Conservation (phyloP, 176 grass and related monocot genomes). For the Neostapfia colusana region DNA sequence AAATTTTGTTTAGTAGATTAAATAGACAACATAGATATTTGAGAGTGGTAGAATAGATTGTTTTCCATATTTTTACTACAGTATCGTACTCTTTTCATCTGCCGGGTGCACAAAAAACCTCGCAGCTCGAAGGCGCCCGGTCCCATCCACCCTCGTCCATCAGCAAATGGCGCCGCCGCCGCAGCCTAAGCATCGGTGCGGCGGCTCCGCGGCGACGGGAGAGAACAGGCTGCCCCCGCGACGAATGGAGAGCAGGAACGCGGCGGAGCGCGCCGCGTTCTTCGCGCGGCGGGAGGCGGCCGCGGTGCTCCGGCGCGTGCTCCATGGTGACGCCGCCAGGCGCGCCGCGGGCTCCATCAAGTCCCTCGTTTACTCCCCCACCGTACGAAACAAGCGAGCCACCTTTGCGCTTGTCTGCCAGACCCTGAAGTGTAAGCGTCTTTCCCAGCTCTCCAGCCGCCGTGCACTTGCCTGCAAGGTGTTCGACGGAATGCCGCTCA, state of each 20-base stretch:
- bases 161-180: slow-evolving; percentile 49
- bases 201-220: slow-evolving; percentile 17
- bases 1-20: no score
- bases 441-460: neutral
- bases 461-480: slow-evolving; percentile 6
- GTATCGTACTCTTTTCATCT: no score
- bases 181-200: slow-evolving; percentile 28
- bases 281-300: slow-evolving; percentile 95
- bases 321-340: slow-evolving; percentile 65
- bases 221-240: slow-evolving; percentile 18
- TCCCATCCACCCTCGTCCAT: neutral
- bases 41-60: no score
- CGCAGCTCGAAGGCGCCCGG: neutral
- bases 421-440: slow-evolving; percentile 78
- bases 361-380: slow-evolving; percentile 77
- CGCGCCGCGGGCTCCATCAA: slow-evolving; percentile 74
- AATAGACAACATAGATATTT: no score
- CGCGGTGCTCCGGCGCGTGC: slow-evolving; percentile 76
- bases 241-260: slow-evolving; percentile 63
- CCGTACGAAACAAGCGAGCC: slow-evolving; percentile 85
- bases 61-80: no score
- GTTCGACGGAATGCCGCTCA: slow-evolving; percentile 44
- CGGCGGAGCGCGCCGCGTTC: slow-evolving; percentile 70
- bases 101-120: neutral
- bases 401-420: slow-evolving; percentile 91